phyloP scores from a whole-genome alignment of 2,329 filamentous ascomycete genomes.

The Beauveria caledonica region DNA sequence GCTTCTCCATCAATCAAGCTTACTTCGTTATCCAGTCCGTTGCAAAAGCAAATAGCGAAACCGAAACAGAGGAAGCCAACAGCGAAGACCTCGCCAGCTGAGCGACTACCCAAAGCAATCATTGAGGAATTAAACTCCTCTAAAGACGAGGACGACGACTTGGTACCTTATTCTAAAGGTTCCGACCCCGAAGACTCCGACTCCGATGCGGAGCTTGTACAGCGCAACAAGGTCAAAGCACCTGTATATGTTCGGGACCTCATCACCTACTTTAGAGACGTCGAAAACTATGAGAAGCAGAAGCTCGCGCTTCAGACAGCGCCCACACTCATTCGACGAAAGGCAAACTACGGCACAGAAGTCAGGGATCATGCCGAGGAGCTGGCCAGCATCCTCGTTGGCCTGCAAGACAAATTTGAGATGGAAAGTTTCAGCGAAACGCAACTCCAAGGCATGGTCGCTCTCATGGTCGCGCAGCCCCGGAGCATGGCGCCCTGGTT shows the following conservation, averaged over 20 bases:
- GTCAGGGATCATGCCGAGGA: conserved; percentile 77
- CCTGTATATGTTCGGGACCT: conserved; percentile 90
- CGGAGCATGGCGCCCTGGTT: conserved; percentile 76
- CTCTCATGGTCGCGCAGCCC: conserved; percentile 69
- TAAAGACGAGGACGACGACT: conserved; percentile 55
- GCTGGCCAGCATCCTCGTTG: conserved; percentile 66
- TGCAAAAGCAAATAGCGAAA: conserved; percentile 14
- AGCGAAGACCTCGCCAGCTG: conserved; percentile 20
- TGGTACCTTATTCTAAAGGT: conserved; percentile 75
- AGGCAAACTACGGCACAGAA: conserved; percentile 81
- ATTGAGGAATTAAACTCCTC: conserved; percentile 59
- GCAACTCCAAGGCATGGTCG: conserved; percentile 72
- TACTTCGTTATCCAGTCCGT: neutral
- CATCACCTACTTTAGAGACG: conserved; percentile 68
- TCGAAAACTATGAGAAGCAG: conserved; percentile 78
- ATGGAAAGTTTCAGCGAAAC: conserved; percentile 69
- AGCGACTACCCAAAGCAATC: conserved; percentile 35
- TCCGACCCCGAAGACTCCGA: conserved; percentile 88
- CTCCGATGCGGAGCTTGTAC: conserved; percentile 81
- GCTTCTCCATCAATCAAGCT: conserved; percentile 6
- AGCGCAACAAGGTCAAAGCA: conserved; percentile 70
- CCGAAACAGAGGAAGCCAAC: conserved; percentile 22
- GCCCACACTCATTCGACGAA: conserved; percentile 73
- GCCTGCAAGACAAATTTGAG: conserved; percentile 79
- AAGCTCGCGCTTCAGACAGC: conserved; percentile 71